Percentiles rank a stretch among this genome's conserved stretches.
Evolutionary conservation across 352 stramenopile genomes (phyloP).

Genomic region (Phytophthora lateralis): DNA sequence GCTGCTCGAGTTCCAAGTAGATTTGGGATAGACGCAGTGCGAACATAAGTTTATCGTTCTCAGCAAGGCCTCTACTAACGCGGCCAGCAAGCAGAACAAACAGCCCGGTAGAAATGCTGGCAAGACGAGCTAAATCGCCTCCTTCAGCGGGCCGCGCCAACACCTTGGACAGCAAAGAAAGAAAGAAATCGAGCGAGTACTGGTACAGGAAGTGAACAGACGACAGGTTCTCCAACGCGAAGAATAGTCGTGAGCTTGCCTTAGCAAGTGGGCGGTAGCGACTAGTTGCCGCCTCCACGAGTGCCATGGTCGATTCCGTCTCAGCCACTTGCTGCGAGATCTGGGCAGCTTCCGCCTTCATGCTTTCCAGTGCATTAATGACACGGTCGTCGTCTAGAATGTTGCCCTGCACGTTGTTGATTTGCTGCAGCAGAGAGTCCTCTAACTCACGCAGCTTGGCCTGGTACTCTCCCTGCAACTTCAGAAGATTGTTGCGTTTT

Average conservation of each 20-base stretch:
- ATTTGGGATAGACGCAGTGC: constrained; percentile 95
- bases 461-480: constrained; percentile 98
- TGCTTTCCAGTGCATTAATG: constrained; percentile 97
- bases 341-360: constrained; percentile 98
- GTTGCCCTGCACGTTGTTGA: constrained; percentile 98
- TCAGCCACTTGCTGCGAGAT: constrained; percentile 93
- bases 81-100: constrained; percentile 93
- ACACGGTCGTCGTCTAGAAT: constrained; percentile 99
- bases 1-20: constrained; percentile 78
- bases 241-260: constrained; percentile 90
- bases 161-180: constrained; percentile 95
- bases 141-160: constrained; percentile 54
- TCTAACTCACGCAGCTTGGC: constrained; percentile 97
- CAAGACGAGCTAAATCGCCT: constrained; percentile 50
- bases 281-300: constrained; percentile 91
- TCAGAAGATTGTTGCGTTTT: constrained; percentile 95
- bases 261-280: constrained; percentile 96
- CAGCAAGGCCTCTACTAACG: constrained; percentile 93
- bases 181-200: constrained; percentile 98
- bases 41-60: constrained; percentile 99
- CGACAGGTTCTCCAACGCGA: constrained; percentile 93
- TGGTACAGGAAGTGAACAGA: constrained; percentile 99
- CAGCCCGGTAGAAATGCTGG: constrained; percentile 76
- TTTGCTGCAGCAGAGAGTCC: constrained; percentile 97
- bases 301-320: constrained; percentile 82